Evolutionary conservation across 257 asterid genomes (phyloP), one percentile per base, ranked within the genome.

Genomic region (Nicotiana attenuata): DNA sequence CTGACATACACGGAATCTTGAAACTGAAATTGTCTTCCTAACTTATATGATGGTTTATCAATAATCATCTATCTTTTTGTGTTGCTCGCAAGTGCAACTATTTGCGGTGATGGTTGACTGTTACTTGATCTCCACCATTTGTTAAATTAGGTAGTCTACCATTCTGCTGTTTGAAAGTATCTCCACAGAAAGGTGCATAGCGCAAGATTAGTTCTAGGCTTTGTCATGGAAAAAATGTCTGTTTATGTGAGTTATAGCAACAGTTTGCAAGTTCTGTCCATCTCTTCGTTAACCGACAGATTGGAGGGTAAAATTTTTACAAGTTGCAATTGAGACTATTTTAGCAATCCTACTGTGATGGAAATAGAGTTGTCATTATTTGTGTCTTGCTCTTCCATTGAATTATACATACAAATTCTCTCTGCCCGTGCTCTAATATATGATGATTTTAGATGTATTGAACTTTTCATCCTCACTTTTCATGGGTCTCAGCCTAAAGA

Each of bases 401-500:
- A 67, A 81, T 19, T 13, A 66, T 53, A 63, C 69, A 15, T 53
- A 26, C 59, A 17, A 11, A 47, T 78, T 50, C 8, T 26, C 63
- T 7, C 26, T 24, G 63, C 45, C 0, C 5, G 10, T 47, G 52
- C 52, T 75, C 45, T 50, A 15, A 24, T 16, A 13, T 50, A 24
- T 75, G 63, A 15, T 50, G 80, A 47, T 75, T 75, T 45, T 24
- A 15, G 16, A 24, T 7, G 7, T 24, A 50, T 15, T 7, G 13
- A 16, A 53, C 3, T 60, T 73, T 26, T 60, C 14, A 56, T 65
- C 60, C 66, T 38, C 81, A 22, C 82, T 69, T 57, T 45, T n/a
- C 55, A 20, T 61, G 76, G 50, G 26, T 41, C 81, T 83, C 86
- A 93, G 99, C 89, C 89, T 96, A 87, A 96, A 94, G 94, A 90